Percentiles rank a stretch among this genome's conserved stretches.
These are phyloP conservation scores for Cryptosporidium viatorum DNA, from an alignment of 169 alveolate species.

Conservation along the genomic window DNA sequence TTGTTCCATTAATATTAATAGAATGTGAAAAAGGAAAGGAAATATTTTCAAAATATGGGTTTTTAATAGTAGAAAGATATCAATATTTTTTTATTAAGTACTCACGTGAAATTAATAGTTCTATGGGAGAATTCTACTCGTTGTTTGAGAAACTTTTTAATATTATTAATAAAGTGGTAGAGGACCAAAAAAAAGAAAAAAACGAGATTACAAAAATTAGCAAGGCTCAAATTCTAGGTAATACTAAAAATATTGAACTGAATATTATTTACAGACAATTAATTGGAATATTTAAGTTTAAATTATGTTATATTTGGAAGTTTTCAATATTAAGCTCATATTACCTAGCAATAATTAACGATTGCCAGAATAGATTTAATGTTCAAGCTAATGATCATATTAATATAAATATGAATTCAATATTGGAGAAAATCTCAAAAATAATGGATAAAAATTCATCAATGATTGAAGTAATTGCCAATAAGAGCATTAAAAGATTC, in stretches of 20 bases:
- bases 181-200: neutral
- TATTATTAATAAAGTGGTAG: neutral
- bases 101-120: neutral
- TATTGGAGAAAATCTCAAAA: neutral
- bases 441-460: neutral
- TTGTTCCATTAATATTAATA: slow-evolving; percentile 23
- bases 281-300: slow-evolving; percentile 8
- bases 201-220: neutral
- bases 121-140: neutral
- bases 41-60: slow-evolving; percentile 17
- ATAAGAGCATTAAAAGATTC: neutral
- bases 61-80: slow-evolving; percentile 38
- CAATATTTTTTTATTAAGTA: neutral
- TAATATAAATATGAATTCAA: neutral
- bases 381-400: neutral
- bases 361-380: neutral
- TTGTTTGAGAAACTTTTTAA: neutral
- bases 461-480: neutral
- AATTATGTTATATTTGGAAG: neutral
- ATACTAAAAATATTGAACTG: neutral
- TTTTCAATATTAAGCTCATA: slow-evolving; percentile 2
- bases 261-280: slow-evolving; percentile 21
- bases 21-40: slow-evolving; percentile 34
- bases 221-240: neutral
- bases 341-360: neutral